Evolutionary conservation across 352 stramenopile genomes (phyloP), one percentile per base, ranked within the genome.

Genomic region (Pythium apleroticum): DNA sequence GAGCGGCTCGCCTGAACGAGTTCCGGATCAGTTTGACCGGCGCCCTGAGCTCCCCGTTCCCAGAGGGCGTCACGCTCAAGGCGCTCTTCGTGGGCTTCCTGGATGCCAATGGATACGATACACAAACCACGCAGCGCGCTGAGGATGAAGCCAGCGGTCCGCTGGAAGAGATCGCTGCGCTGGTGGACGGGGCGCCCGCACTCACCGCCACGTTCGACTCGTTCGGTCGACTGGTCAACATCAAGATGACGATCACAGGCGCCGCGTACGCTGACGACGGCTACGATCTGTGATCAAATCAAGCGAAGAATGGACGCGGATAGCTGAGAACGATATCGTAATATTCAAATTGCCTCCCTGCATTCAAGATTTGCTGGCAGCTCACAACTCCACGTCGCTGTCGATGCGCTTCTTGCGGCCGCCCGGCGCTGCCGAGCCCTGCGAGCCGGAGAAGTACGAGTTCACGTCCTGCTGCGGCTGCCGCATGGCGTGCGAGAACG

Each of bases 331-430:
- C n/a, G n/a, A n/a, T n/a, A 59, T 7, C 9, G 6, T 41, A 37
- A 50, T 50, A 50, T 50, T 17, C n/a, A 27, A 50, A 27, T 14
- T 1, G 1, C 8, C 24, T 45, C n/a, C 17, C 15, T 60, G 46
- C 54, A 31, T 50, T 57, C 30, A 22, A 46, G 31, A 43, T 37
- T 15, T 27, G 14, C 12, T 45, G 35, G 24, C 31, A 37, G 28
- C 12, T 65, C 77, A 90, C 14, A 90, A 69, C 57, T 90, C 81
- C 33, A 90, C 68, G 37, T 90, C 81, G 59, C 79, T 90, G 60
- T 88, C 81, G 11, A 88, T 68, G 14, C 77, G 76, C 52, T 71
- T 71, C 65, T 66, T 66, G 43, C 76, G 74, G 8, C 45, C 28
- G 33, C 39, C 41, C 55, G 65, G 15, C 69, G 76, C 10, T 54